Evolutionary conservation across 2,329 filamentous ascomycete genomes (phyloP).

Genomic region (Scedosporium aurantiacum): DNA sequence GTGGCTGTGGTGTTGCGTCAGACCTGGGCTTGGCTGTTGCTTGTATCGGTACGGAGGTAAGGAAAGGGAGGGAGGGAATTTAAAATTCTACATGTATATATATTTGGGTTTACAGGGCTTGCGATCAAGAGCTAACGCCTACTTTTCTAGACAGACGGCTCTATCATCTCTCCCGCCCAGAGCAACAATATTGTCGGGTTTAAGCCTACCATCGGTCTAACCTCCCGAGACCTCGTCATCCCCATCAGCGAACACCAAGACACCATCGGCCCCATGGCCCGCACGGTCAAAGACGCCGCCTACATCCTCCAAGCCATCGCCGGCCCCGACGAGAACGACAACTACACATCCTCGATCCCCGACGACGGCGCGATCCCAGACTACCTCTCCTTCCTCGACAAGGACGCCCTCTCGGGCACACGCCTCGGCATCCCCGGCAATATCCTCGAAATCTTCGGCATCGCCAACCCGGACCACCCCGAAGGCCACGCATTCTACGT

Average conservation of each 20-base stretch:
- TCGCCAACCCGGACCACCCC: conserved; percentile 8
- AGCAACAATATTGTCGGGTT: conserved; percentile 55
- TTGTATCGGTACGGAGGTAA: conserved; percentile 50
- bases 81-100: conserved; percentile 30
- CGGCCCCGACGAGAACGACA: conserved; percentile 48
- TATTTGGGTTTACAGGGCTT: too few species aligned
- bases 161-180: conserved; percentile 44
- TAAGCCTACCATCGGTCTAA: conserved; percentile 57
- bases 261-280: conserved; percentile 53
- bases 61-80: conserved; percentile 39
- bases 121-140: conserved; percentile 14
- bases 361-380: conserved; percentile 33
- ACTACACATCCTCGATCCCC: conserved; percentile 53
- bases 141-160: conserved; percentile 50
- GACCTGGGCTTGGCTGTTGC: conserved; percentile 49
- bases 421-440: conserved; percentile 55
- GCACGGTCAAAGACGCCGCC: conserved; percentile 54
- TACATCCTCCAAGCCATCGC: conserved; percentile 53
- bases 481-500: conserved; percentile 39
- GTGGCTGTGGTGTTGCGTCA: conserved; percentile 48
- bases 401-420: conserved; percentile 40
- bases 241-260: conserved; percentile 56
- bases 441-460: conserved; percentile 28
- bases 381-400: conserved; percentile 46
- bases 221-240: conserved; percentile 50